Evolutionary conservation across 2,329 filamentous ascomycete genomes (phyloP), one percentile per base, ranked within the genome.

Genomic region (Alternaria gansuensis): DNA sequence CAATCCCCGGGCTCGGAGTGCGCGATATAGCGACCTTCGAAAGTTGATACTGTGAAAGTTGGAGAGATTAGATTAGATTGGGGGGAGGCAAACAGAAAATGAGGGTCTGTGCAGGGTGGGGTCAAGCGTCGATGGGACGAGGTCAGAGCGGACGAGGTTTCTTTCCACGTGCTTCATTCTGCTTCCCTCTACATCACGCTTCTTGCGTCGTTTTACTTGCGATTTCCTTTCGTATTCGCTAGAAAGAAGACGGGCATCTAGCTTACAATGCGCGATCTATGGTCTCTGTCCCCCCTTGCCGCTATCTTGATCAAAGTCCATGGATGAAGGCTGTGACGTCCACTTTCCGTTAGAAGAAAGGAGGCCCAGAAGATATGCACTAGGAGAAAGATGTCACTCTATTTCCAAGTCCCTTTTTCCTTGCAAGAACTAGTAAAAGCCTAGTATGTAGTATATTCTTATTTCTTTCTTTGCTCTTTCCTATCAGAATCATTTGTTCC

Each of bases 151-250:
- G 14, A 1, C 3, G 44, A 46, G 29, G 14, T 36, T 23, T 11
- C 13, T 46, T 46, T 21, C 44, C 11, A 33, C 28, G 29, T 46
- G 44, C 44, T 46, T 46, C 44, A 46, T 17, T 46, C 29, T 31
- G 23, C 0, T 23, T 24, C 44, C 33, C 29, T 46, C 29, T 31
- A 29, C 0, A 11, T 24, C 31, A 48, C 31, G 21, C 21, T 48
- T 17, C 5, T 24, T 13, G 29, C 14, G 1, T 48, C 21, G 14
- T 24, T 26, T n/a, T 11, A 11, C 14, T 48, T n/a, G 8, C 13
- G 29, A 24, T 24, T n/a, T 1, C 36, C 8, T n/a, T 48, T 48
- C 21, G 4, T 33, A 5, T 4, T n/a, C 5, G 8, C 29, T 10
- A 17, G 31, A n/a, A 3, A 34, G 14, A 36, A 34, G 21, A 43